A percentile compares a stretch with the other conserved stretches of the same genome.
Evolutionary conservation across 495 filamentous ascomycete species (phyloP).

Genomic region (Aspergillus sclerotiicarbonarius): DNA sequence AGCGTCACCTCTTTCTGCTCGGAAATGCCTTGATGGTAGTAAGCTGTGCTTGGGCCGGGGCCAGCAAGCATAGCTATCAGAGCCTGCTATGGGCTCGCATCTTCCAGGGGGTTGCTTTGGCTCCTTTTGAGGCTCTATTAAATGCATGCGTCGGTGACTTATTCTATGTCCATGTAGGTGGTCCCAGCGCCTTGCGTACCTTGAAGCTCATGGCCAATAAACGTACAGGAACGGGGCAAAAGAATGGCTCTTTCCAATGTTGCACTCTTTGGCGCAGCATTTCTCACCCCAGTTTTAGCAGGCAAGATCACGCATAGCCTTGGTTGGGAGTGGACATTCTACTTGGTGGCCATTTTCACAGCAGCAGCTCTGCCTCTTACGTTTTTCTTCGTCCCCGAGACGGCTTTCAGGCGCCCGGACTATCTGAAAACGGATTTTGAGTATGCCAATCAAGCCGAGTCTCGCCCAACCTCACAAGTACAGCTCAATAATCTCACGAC

Average conservation of each 20-base stretch:
- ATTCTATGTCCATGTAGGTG: conserved; percentile 71
- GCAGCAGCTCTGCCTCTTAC: conserved; percentile 61
- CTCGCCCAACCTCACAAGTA: conserved; percentile 14
- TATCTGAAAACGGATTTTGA: conserved; percentile 62
- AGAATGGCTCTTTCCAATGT: conserved; percentile 91
- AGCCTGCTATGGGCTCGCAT: conserved; percentile 74
- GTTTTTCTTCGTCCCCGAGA: conserved; percentile 83
- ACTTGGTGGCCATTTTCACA: conserved; percentile 66
- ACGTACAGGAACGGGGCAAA: conserved; percentile 67
- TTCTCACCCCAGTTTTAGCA: conserved; percentile 85
- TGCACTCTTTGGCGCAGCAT: conserved; percentile 85
- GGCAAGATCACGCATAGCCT: conserved; percentile 78
- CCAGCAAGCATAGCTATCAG: conserved; percentile 58
- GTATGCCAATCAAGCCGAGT: conserved; percentile 14
- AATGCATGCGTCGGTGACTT: conserved; percentile 77
- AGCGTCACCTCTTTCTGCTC: conserved; percentile 82
- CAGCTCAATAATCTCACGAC: conserved; percentile 14
- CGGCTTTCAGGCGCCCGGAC: conserved; percentile 66
- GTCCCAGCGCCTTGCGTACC: not conserved
- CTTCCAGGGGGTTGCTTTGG: conserved; percentile 71
- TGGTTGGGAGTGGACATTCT: conserved; percentile 77
- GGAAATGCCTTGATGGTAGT: conserved; percentile 70
- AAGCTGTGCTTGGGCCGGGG: conserved; percentile 79
- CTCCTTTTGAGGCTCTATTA: conserved; percentile 74
- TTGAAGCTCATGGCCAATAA: conserved; percentile 11